A percentile compares a stretch with the other conserved stretches of the same genome.
phyloP scores from a whole-genome alignment of 2,329 filamentous ascomycete genomes.

The Thielaviopsis cerberus region DNA sequence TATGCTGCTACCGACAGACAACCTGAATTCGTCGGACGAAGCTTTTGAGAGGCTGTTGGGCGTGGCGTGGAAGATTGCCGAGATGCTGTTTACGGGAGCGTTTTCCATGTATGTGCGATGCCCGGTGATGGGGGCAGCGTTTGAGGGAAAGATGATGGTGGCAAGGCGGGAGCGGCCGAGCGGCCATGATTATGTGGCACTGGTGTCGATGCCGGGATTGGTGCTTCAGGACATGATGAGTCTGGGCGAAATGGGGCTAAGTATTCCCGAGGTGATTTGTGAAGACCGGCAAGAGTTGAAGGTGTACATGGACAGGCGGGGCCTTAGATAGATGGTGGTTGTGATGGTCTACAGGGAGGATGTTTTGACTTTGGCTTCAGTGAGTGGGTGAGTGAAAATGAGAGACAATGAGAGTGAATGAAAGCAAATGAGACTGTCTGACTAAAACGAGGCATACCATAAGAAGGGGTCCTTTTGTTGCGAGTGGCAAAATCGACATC shows the following conservation, averaged over 20 bases:
- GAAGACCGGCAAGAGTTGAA: not conserved
- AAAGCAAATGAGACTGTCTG: not conserved
- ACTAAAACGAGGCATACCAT: not conserved
- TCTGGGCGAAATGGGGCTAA: not conserved
- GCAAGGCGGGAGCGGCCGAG: not conserved
- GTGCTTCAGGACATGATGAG: not conserved
- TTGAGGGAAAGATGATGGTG: not conserved
- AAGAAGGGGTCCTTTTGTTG: no score
- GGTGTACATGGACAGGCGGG: not conserved
- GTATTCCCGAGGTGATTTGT: not conserved
- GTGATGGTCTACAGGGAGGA: no score
- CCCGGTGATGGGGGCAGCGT: not conserved
- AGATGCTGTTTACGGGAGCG: not conserved
- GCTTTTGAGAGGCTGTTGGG: not conserved
- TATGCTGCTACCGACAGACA: not conserved
- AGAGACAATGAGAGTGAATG: not conserved
- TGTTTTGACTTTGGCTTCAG: not conserved
- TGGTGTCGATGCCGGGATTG: not conserved
- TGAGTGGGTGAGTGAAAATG: not conserved
- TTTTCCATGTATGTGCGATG: not conserved
- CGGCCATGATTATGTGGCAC: not conserved
- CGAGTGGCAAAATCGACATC: no score
- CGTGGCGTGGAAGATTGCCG: not conserved
- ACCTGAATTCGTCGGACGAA: not conserved
- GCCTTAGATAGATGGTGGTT: not conserved